Evolutionary conservation across 1,284 basidiomycete species (phyloP).

Genomic region (Peniophora sp.): DNA sequence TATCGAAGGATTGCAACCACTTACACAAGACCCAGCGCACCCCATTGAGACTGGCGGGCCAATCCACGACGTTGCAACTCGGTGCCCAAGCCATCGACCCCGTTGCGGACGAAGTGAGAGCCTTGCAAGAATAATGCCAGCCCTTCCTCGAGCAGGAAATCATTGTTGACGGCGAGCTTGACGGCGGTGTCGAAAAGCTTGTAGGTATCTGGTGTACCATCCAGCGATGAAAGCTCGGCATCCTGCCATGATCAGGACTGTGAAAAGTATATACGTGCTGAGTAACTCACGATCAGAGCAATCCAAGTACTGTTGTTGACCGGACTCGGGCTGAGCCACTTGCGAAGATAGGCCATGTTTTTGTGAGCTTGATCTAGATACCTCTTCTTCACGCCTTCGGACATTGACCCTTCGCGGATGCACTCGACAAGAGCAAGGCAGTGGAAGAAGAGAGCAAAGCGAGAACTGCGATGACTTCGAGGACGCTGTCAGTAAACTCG

Average conservation of each 20-base stretch:
- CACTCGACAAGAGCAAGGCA: conserved; percentile 52
- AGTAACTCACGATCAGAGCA: conserved; percentile 46
- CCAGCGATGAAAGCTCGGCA: conserved; percentile 54
- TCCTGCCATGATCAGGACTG: conserved; percentile 32
- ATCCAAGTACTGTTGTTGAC: conserved; percentile 62
- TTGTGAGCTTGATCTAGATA: conserved; percentile 49
- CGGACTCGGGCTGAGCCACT: conserved; percentile 54
- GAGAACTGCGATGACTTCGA: conserved; percentile 54
- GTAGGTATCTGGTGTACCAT: conserved; percentile 48
- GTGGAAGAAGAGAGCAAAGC: conserved; percentile 62
- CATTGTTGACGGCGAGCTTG: conserved; percentile 53
- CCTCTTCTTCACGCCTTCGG: conserved; percentile 25
- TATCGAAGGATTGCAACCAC: conserved; percentile 13
- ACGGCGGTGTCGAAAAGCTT: conserved; percentile 61
- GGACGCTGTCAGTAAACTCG: conserved; percentile 1
- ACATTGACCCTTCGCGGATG: conserved; percentile 35
- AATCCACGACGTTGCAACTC: conserved; percentile 62
- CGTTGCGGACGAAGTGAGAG: conserved; percentile 57
- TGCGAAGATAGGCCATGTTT: conserved; percentile 54
- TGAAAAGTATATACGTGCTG: background rate
- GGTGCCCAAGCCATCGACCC: conserved; percentile 54
- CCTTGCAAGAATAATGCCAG: conserved; percentile 68
- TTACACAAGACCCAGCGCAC: conserved; percentile 62
- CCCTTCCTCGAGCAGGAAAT: conserved; percentile 64
- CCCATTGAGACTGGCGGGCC: conserved; percentile 59